Evolutionary conservation across 805 yeast genomes (phyloP).

Genomic region (Kazachstania taianensis): DNA sequence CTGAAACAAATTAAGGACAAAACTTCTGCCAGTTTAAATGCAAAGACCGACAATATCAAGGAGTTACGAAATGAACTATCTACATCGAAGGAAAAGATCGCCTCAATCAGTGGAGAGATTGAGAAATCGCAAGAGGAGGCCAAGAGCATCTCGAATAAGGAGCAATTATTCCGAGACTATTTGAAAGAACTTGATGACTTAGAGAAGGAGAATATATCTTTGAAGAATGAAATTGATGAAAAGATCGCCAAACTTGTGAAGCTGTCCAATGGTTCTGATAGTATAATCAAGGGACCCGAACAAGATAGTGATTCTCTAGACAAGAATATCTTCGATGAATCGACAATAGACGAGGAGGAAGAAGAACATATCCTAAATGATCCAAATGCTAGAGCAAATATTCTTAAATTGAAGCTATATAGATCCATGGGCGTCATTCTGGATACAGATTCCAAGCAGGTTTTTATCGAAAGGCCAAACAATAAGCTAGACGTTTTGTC

Average conservation of each 20-base stretch:
- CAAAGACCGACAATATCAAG: constrained; percentile 6
- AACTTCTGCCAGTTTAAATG: constrained; percentile 5
- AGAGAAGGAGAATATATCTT: constrained; percentile 13
- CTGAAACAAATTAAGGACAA: constrained; percentile 7
- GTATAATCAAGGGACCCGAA: background rate
- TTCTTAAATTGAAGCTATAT: constrained; percentile 34
- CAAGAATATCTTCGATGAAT: background rate
- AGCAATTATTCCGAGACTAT: constrained; percentile 10
- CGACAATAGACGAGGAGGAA: background rate
- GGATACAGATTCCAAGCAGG: constrained; percentile 33
- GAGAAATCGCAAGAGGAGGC: constrained; percentile 10
- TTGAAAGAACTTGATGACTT: constrained; percentile 19
- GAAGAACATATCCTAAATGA: background rate
- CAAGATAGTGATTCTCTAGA: background rate
- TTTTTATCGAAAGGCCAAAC: constrained; percentile 33
- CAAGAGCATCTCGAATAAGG: constrained; percentile 9
- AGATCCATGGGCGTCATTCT: constrained; percentile 49
- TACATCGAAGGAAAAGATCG: constrained; percentile 5
- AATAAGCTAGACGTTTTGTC: constrained; percentile 40
- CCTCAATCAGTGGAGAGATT: constrained; percentile 8
- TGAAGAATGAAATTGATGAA: constrained; percentile 17
- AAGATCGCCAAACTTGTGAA: constrained; percentile 8
- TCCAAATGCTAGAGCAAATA: background rate
- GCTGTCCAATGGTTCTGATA: too few species aligned
- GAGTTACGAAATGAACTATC: constrained; percentile 8